Percentiles rank a stretch among this genome's conserved stretches.
These are phyloP conservation scores for Cucurbita pepo DNA, from an alignment of 306 rosid genomes.

Conservation along the genomic window DNA sequence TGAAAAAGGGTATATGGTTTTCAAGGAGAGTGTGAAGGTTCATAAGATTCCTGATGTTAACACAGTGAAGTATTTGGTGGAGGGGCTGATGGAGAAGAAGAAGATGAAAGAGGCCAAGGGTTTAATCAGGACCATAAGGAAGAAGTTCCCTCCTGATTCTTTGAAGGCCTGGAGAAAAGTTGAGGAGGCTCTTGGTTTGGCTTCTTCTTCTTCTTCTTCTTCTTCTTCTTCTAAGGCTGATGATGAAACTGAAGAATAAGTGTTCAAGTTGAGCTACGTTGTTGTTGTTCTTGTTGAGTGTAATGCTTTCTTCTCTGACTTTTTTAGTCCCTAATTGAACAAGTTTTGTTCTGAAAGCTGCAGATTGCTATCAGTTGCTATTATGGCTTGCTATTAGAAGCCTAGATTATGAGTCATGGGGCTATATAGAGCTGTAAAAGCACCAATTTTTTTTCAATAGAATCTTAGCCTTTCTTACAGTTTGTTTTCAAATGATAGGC, in stretches of 20 bases:
- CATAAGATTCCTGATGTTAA: conserved; percentile 43
- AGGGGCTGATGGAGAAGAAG: conserved; percentile 39
- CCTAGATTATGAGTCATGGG: conserved; percentile 3
- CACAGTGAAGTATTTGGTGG: conserved; percentile 35
- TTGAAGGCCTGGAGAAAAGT: conserved; percentile 41
- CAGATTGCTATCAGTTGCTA: not conserved
- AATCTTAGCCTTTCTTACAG: not conserved
- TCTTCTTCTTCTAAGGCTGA: conserved; percentile 2
- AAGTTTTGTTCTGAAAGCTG: not conserved
- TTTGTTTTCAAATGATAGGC: too few relatives aligned
- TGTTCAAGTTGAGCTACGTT: not conserved
- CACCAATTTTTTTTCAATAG: not conserved
- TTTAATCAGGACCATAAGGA: conserved; percentile 34
- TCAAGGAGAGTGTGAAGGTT: conserved; percentile 44
- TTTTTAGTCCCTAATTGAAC: not conserved
- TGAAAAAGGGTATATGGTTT: conserved; percentile 32
- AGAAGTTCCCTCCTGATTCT: conserved; percentile 40
- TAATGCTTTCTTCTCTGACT: not conserved
- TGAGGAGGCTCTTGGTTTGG: conserved; percentile 40
- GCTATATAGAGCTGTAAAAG: not conserved
- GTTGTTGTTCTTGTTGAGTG: not conserved
- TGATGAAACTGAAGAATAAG: conserved; percentile 9
- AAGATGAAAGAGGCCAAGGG: conserved; percentile 38
- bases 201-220: conserved; percentile 9
- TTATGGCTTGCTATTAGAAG: not conserved